These are phyloP conservation scores for Blastobotrys attinorum DNA, from an alignment of 805 yeast species.

Conservation along the genomic window DNA sequence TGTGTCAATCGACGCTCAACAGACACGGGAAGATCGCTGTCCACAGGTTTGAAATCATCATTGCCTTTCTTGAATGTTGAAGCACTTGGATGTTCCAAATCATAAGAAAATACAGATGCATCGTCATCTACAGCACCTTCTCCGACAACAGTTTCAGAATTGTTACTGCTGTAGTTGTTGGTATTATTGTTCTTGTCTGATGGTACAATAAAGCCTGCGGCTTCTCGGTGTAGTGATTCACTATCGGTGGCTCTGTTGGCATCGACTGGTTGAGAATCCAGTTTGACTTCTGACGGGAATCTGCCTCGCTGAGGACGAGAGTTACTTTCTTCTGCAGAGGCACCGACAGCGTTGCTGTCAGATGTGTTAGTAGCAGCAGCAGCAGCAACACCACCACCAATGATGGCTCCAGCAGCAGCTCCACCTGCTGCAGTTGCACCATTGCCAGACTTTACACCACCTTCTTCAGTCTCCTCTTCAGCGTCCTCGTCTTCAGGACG, in stretches of 20 bases:
- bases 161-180: too few species aligned
- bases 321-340: background rate
- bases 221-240: conserved; percentile 13
- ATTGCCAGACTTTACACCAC: too few species aligned
- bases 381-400: background rate
- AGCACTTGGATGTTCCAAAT: conserved; percentile 21
- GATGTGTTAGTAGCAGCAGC: background rate
- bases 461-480: background rate
- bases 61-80: conserved; percentile 24
- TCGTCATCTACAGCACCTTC: conserved; percentile 12
- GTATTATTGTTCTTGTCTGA: conserved; percentile 2
- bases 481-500: conserved; percentile 4
- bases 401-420: background rate
- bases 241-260: conserved; percentile 13
- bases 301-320: conserved; percentile 14
- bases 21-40: conserved; percentile 22
- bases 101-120: conserved; percentile 29
- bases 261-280: conserved; percentile 12
- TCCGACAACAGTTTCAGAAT: conserved; percentile 3
- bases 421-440: background rate
- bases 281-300: conserved; percentile 20
- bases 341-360: conserved; percentile 2
- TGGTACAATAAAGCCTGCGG: conserved; percentile 11
- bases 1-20: conserved; percentile 28
- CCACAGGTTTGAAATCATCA: conserved; percentile 26